Conservation (phyloP, 2,329 filamentous ascomycete species). For the Torrubiella hemipterigena region DNA sequence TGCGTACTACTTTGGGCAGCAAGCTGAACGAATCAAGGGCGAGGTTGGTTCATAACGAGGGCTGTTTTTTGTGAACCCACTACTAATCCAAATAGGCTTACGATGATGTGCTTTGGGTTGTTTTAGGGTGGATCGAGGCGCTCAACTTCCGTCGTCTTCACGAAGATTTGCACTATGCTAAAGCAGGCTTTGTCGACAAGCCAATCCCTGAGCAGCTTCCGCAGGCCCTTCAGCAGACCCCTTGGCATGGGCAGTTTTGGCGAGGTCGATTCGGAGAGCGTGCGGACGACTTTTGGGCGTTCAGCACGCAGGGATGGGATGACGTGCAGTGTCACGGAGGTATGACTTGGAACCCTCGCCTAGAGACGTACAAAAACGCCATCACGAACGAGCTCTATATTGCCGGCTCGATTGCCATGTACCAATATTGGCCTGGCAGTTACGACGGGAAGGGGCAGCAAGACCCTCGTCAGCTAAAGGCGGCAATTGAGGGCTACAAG, state of each 20-base stretch:
- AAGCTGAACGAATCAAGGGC: constrained; percentile 60
- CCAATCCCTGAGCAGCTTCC: constrained; percentile 11
- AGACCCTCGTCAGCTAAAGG: constrained; percentile 55
- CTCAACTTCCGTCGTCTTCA: constrained; percentile 68
- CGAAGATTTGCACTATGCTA: constrained; percentile 45
- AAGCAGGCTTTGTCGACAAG: constrained; percentile 10
- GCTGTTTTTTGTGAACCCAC: neutral
- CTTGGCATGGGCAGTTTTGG: constrained; percentile 72
- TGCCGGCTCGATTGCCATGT: constrained; percentile 77
- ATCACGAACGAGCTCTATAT: constrained; percentile 92
- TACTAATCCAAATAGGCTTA: constrained; percentile 47
- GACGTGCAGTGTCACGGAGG: constrained; percentile 70
- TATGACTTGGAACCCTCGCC: constrained; percentile 78
- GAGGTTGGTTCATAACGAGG: constrained; percentile 20
- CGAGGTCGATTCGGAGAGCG: constrained; percentile 68
- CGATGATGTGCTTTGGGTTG: constrained; percentile 94
- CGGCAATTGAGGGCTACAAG: constrained; percentile 64
- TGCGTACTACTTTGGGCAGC: constrained; percentile 78
- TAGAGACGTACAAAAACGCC: constrained; percentile 84
- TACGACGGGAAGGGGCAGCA: constrained; percentile 56
- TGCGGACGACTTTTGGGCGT: constrained; percentile 73
- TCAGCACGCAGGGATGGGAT: constrained; percentile 73
- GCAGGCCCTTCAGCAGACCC: constrained; percentile 24
- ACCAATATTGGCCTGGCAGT: constrained; percentile 72
- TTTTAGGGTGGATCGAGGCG: constrained; percentile 78